Conservation (phyloP, 2,329 filamentous ascomycete species). For the Thermomyces lanuginosus region DNA sequence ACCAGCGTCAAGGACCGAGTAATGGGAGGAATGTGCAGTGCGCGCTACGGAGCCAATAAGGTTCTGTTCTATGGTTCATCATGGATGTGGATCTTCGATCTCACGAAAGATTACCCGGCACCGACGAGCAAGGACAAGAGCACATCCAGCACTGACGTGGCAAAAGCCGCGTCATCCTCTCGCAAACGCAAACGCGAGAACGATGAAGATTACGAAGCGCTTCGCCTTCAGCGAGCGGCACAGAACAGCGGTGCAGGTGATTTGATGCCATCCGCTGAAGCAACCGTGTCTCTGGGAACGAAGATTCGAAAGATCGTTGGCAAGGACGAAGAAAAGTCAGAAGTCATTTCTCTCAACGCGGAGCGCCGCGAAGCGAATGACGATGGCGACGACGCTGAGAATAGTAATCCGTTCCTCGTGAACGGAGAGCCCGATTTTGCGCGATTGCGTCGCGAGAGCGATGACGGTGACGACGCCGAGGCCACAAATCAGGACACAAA, state of each 20-base stretch:
- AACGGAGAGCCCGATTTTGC: slow-evolving; percentile 18
- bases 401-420: slow-evolving; percentile 11
- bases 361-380: slow-evolving; percentile 10
- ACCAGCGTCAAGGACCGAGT: slow-evolving; percentile 59
- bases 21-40: slow-evolving; percentile 74
- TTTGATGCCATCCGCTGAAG: slow-evolving; percentile 30
- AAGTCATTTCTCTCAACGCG: too few species aligned
- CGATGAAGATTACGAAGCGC: slow-evolving; percentile 20
- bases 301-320: slow-evolving; percentile 34
- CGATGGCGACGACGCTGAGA: slow-evolving; percentile 18
- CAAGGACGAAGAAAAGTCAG: slow-evolving; percentile 17
- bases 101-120: slow-evolving; percentile 49
- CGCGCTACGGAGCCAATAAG: slow-evolving; percentile 39
- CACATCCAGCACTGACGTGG: slow-evolving; percentile 11
- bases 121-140: slow-evolving; percentile 14
- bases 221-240: slow-evolving; percentile 30
- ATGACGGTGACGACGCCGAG: slow-evolving; percentile 7
- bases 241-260: slow-evolving; percentile 41
- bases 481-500: neutral
- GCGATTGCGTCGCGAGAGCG: slow-evolving; percentile 12
- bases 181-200: slow-evolving; percentile 30
- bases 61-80: slow-evolving; percentile 76
- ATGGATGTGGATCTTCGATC: slow-evolving; percentile 86
- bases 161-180: slow-evolving; percentile 10
- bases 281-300: slow-evolving; percentile 27